phyloP scores from a whole-genome alignment of 805 yeast species.

The Candida montana region DNA sequence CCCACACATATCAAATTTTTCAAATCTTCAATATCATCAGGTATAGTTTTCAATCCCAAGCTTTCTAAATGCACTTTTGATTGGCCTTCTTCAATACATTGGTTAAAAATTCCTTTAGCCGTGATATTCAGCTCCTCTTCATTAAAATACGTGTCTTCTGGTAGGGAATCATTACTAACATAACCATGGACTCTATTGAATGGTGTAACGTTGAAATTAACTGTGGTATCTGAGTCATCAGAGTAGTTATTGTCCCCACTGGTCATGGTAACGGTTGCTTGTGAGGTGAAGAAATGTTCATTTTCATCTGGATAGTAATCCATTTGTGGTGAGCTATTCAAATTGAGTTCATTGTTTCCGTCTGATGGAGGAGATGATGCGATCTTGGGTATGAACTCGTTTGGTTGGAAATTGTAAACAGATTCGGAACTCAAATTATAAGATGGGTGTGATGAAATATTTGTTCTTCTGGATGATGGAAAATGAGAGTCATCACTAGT shows the following conservation, averaged over 20 bases:
- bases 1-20: slow-evolving; percentile 46
- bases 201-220: slow-evolving; percentile 22
- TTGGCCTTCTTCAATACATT: slow-evolving; percentile 42
- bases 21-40: slow-evolving; percentile 55
- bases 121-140: slow-evolving; percentile 13
- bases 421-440: slow-evolving; percentile 20
- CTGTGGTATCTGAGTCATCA: slow-evolving; percentile 14
- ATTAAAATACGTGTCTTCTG: slow-evolving; percentile 13
- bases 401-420: slow-evolving; percentile 15
- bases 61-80: slow-evolving; percentile 44
- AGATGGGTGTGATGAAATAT: slow-evolving; percentile 18
- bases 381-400: neutral
- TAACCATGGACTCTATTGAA: slow-evolving; percentile 22
- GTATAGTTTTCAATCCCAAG: slow-evolving; percentile 42
- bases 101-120: slow-evolving; percentile 39
- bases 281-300: slow-evolving; percentile 15
- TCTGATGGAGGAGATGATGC: slow-evolving; percentile 24
- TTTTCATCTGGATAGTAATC: slow-evolving; percentile 2
- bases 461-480: neutral
- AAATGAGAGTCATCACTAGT: slow-evolving; percentile 19
- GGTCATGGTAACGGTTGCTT: slow-evolving; percentile 18
- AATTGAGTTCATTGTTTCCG: neutral
- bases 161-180: slow-evolving; percentile 18
- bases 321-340: slow-evolving; percentile 18
- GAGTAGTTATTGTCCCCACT: slow-evolving; percentile 6